phyloP scores from a whole-genome alignment of 179 eudicot genomes.

The Patellifolia procumbens region DNA sequence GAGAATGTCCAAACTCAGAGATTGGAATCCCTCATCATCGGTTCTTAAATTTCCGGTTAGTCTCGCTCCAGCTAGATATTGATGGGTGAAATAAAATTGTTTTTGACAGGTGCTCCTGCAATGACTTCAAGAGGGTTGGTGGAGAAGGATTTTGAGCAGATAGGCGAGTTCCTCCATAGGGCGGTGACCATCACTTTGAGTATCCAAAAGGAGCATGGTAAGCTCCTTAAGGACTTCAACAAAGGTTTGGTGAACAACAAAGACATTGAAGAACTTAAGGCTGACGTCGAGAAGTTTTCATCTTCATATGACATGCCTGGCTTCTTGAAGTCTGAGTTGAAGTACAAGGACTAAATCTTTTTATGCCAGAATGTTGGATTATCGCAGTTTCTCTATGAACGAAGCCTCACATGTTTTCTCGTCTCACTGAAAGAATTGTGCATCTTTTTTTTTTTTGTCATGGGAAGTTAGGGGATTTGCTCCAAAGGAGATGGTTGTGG shows the following conservation, averaged over 20 bases:
- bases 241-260: conserved; percentile 91
- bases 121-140: conserved; percentile 97
- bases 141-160: conserved; percentile 97
- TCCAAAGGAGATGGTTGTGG: background rate
- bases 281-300: conserved; percentile 85
- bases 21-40: background rate
- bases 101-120: conserved; percentile 80
- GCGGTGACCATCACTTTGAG: conserved; percentile 72
- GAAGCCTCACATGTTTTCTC: background rate
- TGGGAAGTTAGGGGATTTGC: background rate
- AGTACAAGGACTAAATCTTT: conserved; percentile 68
- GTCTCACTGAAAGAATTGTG: background rate
- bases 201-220: conserved; percentile 90
- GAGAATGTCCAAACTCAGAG: background rate
- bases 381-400: background rate
- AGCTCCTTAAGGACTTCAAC: conserved; percentile 98
- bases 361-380: background rate
- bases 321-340: conserved; percentile 74
- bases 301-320: conserved; percentile 94
- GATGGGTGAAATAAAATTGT: background rate
- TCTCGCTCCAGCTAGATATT: background rate
- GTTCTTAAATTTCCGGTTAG: background rate
- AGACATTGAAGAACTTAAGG: conserved; percentile 83
- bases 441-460: background rate
- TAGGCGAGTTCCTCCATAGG: conserved; percentile 91